Evolutionary conservation across 192 early-diverging fungal species (phyloP).

Genomic region (Coemansia sp.): DNA sequence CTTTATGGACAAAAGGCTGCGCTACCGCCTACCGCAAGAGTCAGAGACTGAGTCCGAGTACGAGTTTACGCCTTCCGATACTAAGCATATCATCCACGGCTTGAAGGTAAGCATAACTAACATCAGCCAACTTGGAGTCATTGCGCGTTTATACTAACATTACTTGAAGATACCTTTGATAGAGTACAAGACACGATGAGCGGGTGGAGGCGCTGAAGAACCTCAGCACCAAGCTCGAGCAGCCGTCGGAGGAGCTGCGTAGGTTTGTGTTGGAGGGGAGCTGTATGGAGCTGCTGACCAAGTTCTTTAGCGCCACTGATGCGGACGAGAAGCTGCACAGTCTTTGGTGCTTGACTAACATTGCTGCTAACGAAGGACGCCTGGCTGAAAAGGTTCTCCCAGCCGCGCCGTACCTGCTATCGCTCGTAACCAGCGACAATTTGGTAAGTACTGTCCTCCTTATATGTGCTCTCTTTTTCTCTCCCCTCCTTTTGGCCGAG

Average conservation of each 20-base stretch:
- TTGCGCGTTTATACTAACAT: not conserved
- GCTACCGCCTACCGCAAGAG: conserved; percentile 44
- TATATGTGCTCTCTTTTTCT: not conserved
- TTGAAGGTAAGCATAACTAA: conserved; percentile 34
- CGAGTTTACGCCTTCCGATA: conserved; percentile 43
- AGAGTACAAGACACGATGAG: conserved; percentile 36
- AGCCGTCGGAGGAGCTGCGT: conserved; percentile 53
- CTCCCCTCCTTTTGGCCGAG: not conserved
- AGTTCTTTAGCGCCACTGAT: conserved; percentile 49
- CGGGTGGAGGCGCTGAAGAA: conserved; percentile 42
- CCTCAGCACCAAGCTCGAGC: conserved; percentile 55
- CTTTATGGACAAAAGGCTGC: conserved; percentile 68
- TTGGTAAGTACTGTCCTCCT: conserved; percentile 13
- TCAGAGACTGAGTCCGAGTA: conserved; percentile 53
- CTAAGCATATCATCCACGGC: conserved; percentile 1
- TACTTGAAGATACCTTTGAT: not conserved
- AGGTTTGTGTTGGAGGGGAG: conserved; percentile 41
- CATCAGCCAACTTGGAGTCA: not conserved
- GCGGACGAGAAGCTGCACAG: conserved; percentile 61
- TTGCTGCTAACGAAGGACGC: conserved; percentile 35
- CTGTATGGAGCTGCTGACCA: conserved; percentile 48
- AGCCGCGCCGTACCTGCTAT: conserved; percentile 57
- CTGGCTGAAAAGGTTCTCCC: conserved; percentile 42
- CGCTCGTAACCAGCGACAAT: conserved; percentile 52
- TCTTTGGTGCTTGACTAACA: conserved; percentile 65